These are phyloP conservation scores for Tephrocybe sp. DNA, from an alignment of 768 basidiomycete genomes.

Conservation along the genomic window DNA sequence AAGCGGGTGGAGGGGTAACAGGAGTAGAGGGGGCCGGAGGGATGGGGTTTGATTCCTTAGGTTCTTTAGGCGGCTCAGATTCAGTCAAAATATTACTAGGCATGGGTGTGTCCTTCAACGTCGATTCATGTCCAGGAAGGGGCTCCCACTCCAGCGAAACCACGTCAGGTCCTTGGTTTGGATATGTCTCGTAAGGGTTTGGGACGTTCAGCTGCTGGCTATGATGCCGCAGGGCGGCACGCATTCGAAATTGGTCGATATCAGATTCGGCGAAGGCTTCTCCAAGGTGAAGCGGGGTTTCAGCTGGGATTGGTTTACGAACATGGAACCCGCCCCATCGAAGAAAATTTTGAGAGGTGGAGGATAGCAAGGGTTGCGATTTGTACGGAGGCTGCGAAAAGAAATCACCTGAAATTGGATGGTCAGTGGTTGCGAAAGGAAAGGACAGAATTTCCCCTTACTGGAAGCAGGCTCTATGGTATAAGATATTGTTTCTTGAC, in stretches of 20 bases:
- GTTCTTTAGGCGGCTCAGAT: neutral
- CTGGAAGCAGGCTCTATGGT: slow-evolving; percentile 13
- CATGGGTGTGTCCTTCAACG: slow-evolving; percentile 11
- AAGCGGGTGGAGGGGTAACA: neutral
- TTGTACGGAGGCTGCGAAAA: neutral
- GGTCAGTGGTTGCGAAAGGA: neutral
- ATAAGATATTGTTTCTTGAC: slow-evolving; percentile 2
- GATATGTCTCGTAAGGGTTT: slow-evolving; percentile 24
- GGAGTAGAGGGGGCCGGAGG: neutral
- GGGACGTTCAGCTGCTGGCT: slow-evolving; percentile 15
- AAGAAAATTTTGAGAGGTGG: slow-evolving; percentile 20
- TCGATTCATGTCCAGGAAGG: slow-evolving; percentile 7
- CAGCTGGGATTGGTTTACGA: slow-evolving; percentile 25
- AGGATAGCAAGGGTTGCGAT: neutral
- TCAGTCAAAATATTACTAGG: slow-evolving; percentile 2
- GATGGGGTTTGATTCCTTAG: too few relatives aligned
- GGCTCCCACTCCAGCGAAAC: slow-evolving; percentile 16
- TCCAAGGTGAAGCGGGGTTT: slow-evolving; percentile 18
- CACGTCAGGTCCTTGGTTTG: neutral
- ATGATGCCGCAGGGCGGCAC: slow-evolving; percentile 23
- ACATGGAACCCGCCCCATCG: slow-evolving; percentile 36
- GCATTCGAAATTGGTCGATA: slow-evolving; percentile 28
- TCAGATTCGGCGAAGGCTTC: slow-evolving; percentile 20
- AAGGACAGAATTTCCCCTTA: slow-evolving; percentile 10
- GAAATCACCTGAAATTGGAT: neutral